Evolutionary conservation across 768 basidiomycete species (phyloP), one percentile per base, ranked within the genome.

Genomic region (Mycena filopes): DNA sequence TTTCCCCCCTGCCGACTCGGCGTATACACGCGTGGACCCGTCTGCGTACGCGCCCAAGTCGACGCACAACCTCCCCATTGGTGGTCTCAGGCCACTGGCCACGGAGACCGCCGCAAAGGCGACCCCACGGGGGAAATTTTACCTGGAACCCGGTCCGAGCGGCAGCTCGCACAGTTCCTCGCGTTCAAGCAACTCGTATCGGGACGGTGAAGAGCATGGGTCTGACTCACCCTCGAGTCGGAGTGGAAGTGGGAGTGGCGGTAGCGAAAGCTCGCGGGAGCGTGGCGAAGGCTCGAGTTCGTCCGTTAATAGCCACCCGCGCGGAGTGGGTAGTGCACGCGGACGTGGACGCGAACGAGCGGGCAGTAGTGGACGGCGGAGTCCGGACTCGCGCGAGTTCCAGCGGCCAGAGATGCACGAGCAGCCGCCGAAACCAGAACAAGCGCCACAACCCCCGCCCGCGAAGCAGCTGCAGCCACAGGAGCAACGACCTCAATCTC

Each of bases 31-130:
- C 31, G 12, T 12, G 12, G 31, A 33, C 31, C 5, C 31, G 31
- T 45, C 60, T 1, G 10, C 43, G 4, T 25, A 23, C n/a, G 55
- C 60, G 3, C 57, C 67, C 4, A 43, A 65, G n/a, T 69, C 68
- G 6, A 69, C 68, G 8, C 68, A 69, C 42, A 62, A 62, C 8
- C 60, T 69, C 15, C 68, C 68, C 2, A 33, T 69, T 6, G 68
- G 68, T 33, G 68, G 68, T 20, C 13, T n/a, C n/a, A n/a, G n/a
- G n/a, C n/a, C 18, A 6, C 25, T 10, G 38, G 25, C 1, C 3
- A 48, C 15, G 25, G 20, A 16, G 13, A 21, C 18, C 40, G 45
- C 13, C 2, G 23, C 23, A 45, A 36, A 53, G 20, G 31, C 18
- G 18, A 23, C 33, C 16, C 11, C 40, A 3, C 43, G 45, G 21